Percentiles rank a stretch among this genome's conserved stretches.
phyloP scores from a whole-genome alignment of 73 alveolate species.

The Blepharisma japonicum region DNA sequence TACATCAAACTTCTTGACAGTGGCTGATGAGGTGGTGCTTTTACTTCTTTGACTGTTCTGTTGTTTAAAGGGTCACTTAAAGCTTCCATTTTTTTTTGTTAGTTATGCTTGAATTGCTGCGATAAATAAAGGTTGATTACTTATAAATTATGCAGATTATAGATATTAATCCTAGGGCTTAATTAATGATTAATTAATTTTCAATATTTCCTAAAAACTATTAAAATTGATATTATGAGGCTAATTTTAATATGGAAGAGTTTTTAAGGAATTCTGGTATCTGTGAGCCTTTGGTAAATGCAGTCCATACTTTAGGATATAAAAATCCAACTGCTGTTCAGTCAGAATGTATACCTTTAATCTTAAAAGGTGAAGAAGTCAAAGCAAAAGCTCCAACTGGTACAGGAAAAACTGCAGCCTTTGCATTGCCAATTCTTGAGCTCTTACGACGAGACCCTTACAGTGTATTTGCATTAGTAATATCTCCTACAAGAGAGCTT shows the following conservation, averaged over 20 bases:
- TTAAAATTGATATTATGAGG: too few species aligned
- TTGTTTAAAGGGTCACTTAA: constrained; percentile 39
- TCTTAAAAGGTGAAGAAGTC: constrained; percentile 65
- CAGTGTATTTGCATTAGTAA: constrained; percentile 84
- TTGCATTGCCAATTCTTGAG: constrained; percentile 89
- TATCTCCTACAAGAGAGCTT: constrained; percentile 95
- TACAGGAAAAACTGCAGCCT: constrained; percentile 98
- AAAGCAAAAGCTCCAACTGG: constrained; percentile 94
- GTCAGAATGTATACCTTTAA: constrained; percentile 62
- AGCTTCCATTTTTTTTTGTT: constrained; percentile 30
- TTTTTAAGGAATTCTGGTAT: background rate
- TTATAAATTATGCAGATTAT: too few species aligned
- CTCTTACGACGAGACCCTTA: constrained; percentile 87
- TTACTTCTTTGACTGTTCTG: constrained; percentile 37
- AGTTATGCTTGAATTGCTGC: too few species aligned
- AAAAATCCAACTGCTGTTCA: constrained; percentile 81
- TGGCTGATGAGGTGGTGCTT: constrained; percentile 53
- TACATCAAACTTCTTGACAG: background rate
- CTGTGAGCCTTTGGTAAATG: constrained; percentile 31
- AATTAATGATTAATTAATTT: too few species aligned
- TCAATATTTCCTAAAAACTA: too few species aligned
- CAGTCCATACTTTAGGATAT: constrained; percentile 59
- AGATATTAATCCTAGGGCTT: too few species aligned
- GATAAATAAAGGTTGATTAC: too few species aligned
- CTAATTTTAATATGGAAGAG: constrained; percentile 13